Conservation (phyloP, 192 early-diverging fungal species). For the Jimgerdemannia flammicorona region DNA sequence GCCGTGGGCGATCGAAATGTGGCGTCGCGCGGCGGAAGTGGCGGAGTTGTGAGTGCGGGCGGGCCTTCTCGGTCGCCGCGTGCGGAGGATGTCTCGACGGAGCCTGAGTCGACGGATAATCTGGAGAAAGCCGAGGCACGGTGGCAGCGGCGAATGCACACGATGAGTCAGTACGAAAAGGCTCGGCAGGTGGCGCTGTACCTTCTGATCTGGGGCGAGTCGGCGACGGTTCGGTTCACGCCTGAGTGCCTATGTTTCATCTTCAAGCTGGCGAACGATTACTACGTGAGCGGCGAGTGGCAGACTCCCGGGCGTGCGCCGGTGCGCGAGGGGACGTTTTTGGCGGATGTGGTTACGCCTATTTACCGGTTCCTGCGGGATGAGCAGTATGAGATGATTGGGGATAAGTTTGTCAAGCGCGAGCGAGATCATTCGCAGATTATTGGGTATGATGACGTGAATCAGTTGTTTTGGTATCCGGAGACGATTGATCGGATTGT, state of each 20-base stretch:
- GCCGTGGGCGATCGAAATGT: constrained; percentile 32
- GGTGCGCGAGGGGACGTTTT: constrained; percentile 63
- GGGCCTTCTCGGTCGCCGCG: constrained; percentile 2
- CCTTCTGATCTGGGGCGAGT: constrained; percentile 79
- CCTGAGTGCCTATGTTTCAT: constrained; percentile 77
- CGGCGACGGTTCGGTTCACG: constrained; percentile 66
- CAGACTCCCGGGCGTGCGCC: constrained; percentile 43
- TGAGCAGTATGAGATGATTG: constrained; percentile 65
- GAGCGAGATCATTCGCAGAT: constrained; percentile 72
- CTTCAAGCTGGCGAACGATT: constrained; percentile 70
- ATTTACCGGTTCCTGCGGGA: constrained; percentile 72
- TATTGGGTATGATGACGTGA: constrained; percentile 83
- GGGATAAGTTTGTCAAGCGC: constrained; percentile 58
- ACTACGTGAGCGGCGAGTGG: constrained; percentile 43
- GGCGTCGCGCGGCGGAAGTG: constrained; percentile 5
- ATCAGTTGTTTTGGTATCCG: constrained; percentile 81
- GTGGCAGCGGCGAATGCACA: constrained; percentile 70
- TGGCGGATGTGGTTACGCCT: constrained; percentile 65
- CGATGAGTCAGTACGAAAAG: constrained; percentile 66
- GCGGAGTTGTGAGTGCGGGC: background rate
- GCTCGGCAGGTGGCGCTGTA: constrained; percentile 71
- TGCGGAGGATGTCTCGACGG: background rate
- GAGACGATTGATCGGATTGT: constrained; percentile 57
- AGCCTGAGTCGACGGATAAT: constrained; percentile 14
- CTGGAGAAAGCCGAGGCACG: constrained; percentile 41